These are phyloP conservation scores for Silene noctiflora DNA, from an alignment of 179 eudicot species.

Conservation along the genomic window DNA sequence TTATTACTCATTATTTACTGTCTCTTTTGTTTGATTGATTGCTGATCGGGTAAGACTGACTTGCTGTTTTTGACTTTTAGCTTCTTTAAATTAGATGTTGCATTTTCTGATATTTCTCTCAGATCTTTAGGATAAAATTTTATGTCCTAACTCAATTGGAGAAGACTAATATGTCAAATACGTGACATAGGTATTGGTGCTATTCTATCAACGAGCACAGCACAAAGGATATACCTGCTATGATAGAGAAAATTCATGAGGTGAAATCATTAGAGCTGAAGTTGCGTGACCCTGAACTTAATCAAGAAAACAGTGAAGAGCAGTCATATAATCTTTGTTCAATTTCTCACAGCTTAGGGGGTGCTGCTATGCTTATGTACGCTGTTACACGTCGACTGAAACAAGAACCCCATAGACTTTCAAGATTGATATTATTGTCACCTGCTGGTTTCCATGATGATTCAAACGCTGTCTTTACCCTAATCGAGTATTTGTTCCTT, in stretches of 20 bases:
- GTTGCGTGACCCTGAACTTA: constrained; percentile 35
- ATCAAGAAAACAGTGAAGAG: constrained; percentile 37
- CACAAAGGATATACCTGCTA: constrained; percentile 80
- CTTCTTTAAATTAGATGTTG: not conserved
- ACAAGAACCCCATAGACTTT: constrained; percentile 73
- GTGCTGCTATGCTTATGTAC: constrained; percentile 84
- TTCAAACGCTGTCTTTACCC: constrained; percentile 56
- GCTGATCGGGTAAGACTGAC: not conserved
- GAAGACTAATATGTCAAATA: not conserved
- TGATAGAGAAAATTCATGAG: constrained; percentile 84
- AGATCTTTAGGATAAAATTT: not conserved
- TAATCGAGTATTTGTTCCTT: constrained; percentile 49
- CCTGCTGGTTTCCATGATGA: constrained; percentile 96
- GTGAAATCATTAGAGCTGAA: constrained; percentile 67
- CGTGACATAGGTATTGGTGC: constrained; percentile 69
- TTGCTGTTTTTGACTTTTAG: not conserved
- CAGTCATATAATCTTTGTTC: constrained; percentile 84
- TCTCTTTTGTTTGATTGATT: constrained; percentile 1
- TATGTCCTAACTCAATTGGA: not conserved
- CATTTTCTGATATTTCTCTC: not conserved
- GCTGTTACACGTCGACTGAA: constrained; percentile 57
- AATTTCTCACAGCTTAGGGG: constrained; percentile 88
- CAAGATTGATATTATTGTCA: constrained; percentile 73
- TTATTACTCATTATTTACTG: too few relatives aligned
- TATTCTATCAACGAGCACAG: constrained; percentile 97